phyloP scores from a whole-genome alignment of 176 grass and related monocot species.

The Miscanthus lutarioriparius region DNA sequence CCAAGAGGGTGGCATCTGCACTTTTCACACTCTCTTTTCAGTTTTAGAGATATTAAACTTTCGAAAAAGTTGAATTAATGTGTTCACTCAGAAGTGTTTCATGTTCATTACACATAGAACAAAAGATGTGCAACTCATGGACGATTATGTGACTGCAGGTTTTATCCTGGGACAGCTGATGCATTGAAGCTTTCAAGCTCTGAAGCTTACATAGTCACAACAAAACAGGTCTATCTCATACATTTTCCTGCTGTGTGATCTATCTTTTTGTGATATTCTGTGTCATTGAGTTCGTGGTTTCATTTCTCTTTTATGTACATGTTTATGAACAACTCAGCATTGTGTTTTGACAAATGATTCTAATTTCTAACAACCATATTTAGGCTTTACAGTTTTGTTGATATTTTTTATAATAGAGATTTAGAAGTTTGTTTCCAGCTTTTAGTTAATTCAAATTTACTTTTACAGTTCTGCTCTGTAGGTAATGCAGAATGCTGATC shows the following conservation, averaged over 20 bases:
- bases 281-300: neutral
- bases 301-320: slow-evolving; percentile 29
- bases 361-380: neutral
- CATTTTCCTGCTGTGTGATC: neutral
- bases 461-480: neutral
- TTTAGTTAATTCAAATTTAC: slow-evolving; percentile 7
- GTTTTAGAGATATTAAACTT: neutral
- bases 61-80: neutral
- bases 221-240: slow-evolving; percentile 66
- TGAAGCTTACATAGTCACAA: slow-evolving; percentile 90
- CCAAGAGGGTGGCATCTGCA: neutral
- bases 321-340: slow-evolving; percentile 5
- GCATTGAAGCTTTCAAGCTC: slow-evolving; percentile 95
- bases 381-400: neutral
- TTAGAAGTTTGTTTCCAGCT: neutral
- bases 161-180: slow-evolving; percentile 89
- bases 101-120: slow-evolving; percentile 7
- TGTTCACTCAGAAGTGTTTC: neutral
- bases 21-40: neutral
- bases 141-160: slow-evolving; percentile 49
- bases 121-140: slow-evolving; percentile 7
- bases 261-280: neutral
- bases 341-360: neutral
- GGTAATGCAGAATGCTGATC: neutral
- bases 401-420: neutral